Conservation (phyloP, 352 stramenopile genomes). For the Globisporangium okanoganense region DNA sequence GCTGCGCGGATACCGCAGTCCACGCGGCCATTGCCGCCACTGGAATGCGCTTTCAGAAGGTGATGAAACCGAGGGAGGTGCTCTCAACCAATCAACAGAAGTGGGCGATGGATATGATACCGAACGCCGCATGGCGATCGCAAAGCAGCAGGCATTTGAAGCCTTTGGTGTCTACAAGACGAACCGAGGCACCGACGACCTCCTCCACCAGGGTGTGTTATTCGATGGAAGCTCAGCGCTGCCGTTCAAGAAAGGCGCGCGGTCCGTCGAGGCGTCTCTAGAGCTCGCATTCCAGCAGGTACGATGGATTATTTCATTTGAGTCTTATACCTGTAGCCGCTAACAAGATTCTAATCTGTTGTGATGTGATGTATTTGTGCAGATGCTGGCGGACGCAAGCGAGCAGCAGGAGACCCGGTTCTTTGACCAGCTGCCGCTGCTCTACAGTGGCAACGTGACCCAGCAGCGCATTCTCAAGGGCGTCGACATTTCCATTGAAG, state of each 20-base stretch:
- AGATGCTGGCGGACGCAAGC: slow-evolving; percentile 27
- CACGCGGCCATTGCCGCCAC: slow-evolving; percentile 40
- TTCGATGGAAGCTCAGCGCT: slow-evolving; percentile 5
- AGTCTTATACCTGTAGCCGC: neutral
- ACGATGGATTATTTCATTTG: neutral
- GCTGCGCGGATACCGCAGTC: slow-evolving; percentile 40
- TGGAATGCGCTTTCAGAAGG: slow-evolving; percentile 58
- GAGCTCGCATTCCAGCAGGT: slow-evolving; percentile 50
- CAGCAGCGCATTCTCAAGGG: slow-evolving; percentile 41
- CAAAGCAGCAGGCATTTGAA: slow-evolving; percentile 46
- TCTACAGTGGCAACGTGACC: slow-evolving; percentile 47
- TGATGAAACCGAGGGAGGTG: neutral
- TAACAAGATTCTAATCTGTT: neutral
- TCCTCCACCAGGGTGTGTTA: slow-evolving; percentile 14
- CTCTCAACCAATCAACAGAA: neutral
- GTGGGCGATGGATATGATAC: slow-evolving; percentile 8
- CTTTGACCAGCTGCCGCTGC: slow-evolving; percentile 46
- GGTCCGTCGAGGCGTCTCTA: slow-evolving; percentile 29
- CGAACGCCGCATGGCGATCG: slow-evolving; percentile 28
- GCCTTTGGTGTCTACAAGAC: slow-evolving; percentile 45
- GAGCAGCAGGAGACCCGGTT: slow-evolving; percentile 52
- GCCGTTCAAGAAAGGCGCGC: slow-evolving; percentile 29
- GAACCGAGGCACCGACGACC: slow-evolving; percentile 32
- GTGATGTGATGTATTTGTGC: neutral
- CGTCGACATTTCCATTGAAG: slow-evolving; percentile 28